These are phyloP conservation scores for Phtheirospermum japonicum DNA, from an alignment of 257 asterid species.

Conservation along the genomic window DNA sequence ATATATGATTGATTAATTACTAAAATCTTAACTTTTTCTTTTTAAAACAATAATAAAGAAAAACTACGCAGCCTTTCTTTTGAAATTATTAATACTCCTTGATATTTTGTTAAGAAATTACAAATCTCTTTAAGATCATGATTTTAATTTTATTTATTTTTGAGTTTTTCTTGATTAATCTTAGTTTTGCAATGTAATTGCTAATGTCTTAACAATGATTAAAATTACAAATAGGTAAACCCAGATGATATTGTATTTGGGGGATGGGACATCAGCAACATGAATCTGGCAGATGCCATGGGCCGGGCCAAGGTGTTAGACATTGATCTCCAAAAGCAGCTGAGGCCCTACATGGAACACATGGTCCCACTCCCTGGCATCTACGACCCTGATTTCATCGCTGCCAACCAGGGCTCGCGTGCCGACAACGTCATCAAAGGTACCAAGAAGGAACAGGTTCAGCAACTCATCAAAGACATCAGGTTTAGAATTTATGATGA, in stretches of 20 bases:
- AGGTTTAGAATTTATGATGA: too few species aligned
- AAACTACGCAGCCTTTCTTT: too few species aligned
- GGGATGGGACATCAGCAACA: slow-evolving; percentile 96
- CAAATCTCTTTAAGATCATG: too few species aligned
- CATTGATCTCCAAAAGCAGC: slow-evolving; percentile 89
- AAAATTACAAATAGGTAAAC: slow-evolving; percentile 56
- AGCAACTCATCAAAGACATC: slow-evolving; percentile 76
- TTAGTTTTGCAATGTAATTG: background rate
- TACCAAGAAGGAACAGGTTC: slow-evolving; percentile 77
- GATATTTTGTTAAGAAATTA: too few species aligned
- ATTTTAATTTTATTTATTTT: background rate
- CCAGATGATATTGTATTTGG: slow-evolving; percentile 93
- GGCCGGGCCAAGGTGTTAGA: slow-evolving; percentile 91
- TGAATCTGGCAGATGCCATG: slow-evolving; percentile 97
- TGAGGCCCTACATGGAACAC: slow-evolving; percentile 96
- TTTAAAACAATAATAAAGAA: too few species aligned
- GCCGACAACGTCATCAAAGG: slow-evolving; percentile 87
- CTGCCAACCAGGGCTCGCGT: slow-evolving; percentile 94
- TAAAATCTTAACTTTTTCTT: too few species aligned
- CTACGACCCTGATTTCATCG: slow-evolving; percentile 94
- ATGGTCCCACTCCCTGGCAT: slow-evolving; percentile 99
- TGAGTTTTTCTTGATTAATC: background rate
- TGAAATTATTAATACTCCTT: background rate
- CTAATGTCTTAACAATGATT: background rate
- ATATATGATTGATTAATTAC: background rate